phyloP scores from a whole-genome alignment of 768 basidiomycete species.

The Trametes cinnabarina region DNA sequence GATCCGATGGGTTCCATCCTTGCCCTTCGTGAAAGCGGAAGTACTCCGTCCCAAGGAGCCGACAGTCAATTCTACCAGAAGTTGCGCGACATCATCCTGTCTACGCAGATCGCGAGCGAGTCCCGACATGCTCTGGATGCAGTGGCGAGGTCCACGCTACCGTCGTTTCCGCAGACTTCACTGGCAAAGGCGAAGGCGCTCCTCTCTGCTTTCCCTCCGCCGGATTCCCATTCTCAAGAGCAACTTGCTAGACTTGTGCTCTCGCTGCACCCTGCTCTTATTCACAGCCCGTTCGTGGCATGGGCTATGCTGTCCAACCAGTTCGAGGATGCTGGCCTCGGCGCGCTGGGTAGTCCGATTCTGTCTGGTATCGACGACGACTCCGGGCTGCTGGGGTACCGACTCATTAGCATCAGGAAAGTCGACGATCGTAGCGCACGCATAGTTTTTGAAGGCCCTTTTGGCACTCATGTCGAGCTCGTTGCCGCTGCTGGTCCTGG shows the following conservation, averaged over 20 bases:
- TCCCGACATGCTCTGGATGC: conserved; percentile 51
- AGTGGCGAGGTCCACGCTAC: conserved; percentile 51
- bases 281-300: conserved; percentile 55
- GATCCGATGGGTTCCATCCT: conserved; percentile 57
- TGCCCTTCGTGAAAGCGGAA: conserved; percentile 31
- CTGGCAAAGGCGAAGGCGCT: conserved; percentile 50
- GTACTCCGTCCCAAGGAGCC: conserved; percentile 9
- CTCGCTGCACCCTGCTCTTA: conserved; percentile 57
- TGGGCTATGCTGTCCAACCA: conserved; percentile 62
- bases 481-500: conserved; percentile 51
- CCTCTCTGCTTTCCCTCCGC: conserved; percentile 48
- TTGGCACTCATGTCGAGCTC: conserved; percentile 31
- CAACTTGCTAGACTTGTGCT: conserved; percentile 56
- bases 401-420: conserved; percentile 40
- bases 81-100: conserved; percentile 55
- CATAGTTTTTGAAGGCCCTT: conserved; percentile 41
- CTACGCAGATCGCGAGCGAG: conserved; percentile 64
- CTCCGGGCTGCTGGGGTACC: conserved; percentile 53
- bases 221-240: conserved; percentile 37
- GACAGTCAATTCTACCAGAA: conserved; percentile 36
- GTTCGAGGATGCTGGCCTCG: conserved; percentile 52
- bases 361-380: conserved; percentile 35
- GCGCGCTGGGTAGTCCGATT: conserved; percentile 49
- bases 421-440: conserved; percentile 39
- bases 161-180: conserved; percentile 65